These are phyloP conservation scores for Microbotryum silenes-acaulis DNA, from an alignment of 1,284 basidiomycete genomes.

Conservation along the genomic window DNA sequence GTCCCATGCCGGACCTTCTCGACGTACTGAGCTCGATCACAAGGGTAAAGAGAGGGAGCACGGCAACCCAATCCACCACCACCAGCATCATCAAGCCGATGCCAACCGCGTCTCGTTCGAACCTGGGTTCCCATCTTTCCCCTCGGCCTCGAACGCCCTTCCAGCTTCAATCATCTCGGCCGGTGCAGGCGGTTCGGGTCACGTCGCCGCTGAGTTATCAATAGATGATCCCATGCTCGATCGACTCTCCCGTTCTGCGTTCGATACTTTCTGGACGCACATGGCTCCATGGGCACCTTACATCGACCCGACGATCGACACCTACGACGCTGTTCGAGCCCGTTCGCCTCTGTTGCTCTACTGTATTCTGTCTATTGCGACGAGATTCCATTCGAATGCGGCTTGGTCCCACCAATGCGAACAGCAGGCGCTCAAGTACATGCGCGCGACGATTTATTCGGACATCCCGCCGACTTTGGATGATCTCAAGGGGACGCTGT, in stretches of 20 bases:
- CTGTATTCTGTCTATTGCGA: slow-evolving; percentile 16
- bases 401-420: slow-evolving; percentile 15
- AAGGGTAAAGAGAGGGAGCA: not conserved
- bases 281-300: slow-evolving; percentile 29
- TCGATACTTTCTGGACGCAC: slow-evolving; percentile 27
- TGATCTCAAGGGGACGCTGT: slow-evolving; percentile 22
- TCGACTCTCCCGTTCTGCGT: slow-evolving; percentile 10
- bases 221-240: slow-evolving; percentile 6
- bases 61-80: not conserved
- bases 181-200: not conserved
- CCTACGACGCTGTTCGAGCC: slow-evolving; percentile 6
- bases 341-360: slow-evolving; percentile 23
- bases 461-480: slow-evolving; percentile 17
- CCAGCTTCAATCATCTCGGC: not conserved
- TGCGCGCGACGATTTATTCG: slow-evolving; percentile 23
- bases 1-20: not conserved
- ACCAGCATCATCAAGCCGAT: not conserved
- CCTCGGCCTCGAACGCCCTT: not conserved
- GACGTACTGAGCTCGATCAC: not conserved
- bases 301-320: slow-evolving; percentile 17
- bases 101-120: not conserved
- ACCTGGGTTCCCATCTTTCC: not conserved
- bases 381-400: slow-evolving; percentile 4
- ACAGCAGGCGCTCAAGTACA: slow-evolving; percentile 7
- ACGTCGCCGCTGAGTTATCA: not conserved